Evolutionary conservation across 2,329 filamentous ascomycete species (phyloP).

Genomic region (Fusarium nematophilum): DNA sequence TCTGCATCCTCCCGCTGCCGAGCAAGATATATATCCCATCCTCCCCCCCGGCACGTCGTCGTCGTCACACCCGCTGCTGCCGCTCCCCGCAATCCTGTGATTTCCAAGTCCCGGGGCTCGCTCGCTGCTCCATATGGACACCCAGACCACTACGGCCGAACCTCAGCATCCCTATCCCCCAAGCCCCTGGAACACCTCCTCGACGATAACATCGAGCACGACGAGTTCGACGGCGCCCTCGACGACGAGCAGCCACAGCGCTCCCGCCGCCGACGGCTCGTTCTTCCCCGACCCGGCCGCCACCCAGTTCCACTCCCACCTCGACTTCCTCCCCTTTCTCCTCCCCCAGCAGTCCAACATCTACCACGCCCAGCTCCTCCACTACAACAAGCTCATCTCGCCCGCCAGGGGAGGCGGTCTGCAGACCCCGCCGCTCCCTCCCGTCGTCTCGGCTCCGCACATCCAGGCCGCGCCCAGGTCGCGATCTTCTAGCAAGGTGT

Average conservation of each 20-base stretch:
- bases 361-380: constrained; percentile 71
- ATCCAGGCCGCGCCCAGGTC: constrained; percentile 68
- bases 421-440: constrained; percentile 66
- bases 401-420: constrained; percentile 66
- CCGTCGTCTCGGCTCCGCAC: constrained; percentile 66
- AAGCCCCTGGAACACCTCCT: constrained; percentile 46
- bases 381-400: constrained; percentile 74
- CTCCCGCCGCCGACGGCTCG: constrained; percentile 47
- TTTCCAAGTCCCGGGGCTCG: constrained; percentile 44
- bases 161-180: constrained; percentile 53
- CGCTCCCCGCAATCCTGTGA: constrained; percentile 39
- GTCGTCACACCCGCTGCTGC: constrained; percentile 38
- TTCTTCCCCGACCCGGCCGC: constrained; percentile 46
- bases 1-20: constrained; percentile 26
- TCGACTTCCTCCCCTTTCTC: constrained; percentile 68
- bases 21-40: constrained; percentile 17
- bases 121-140: constrained; percentile 54
- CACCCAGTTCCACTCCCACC: constrained; percentile 54
- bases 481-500: constrained; percentile 70
- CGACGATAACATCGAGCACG: constrained; percentile 43
- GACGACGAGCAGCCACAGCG: constrained; percentile 41
- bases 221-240: constrained; percentile 42
- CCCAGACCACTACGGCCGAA: constrained; percentile 52
- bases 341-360: constrained; percentile 69
- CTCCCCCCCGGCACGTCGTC: constrained; percentile 22